Percentiles rank a stretch among this genome's conserved stretches.
Conservation (phyloP, 371 early-diverging fungal genomes). For the Mucor irregularis region DNA sequence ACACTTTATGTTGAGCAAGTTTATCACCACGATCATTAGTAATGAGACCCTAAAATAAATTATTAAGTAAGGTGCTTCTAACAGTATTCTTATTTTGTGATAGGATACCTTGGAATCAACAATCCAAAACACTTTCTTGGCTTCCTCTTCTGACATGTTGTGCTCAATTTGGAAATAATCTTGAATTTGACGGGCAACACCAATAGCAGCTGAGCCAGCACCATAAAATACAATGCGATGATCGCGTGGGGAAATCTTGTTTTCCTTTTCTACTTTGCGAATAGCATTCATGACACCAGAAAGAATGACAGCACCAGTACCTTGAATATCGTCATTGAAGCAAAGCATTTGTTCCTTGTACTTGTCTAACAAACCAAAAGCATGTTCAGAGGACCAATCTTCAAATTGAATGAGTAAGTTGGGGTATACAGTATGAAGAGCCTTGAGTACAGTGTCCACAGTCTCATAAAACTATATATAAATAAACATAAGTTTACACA, state of each 20-base stretch:
- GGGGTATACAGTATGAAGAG: conserved; percentile 73
- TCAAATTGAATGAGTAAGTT: conserved; percentile 89
- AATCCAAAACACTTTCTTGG: conserved; percentile 82
- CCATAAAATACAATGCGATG: conserved; percentile 90
- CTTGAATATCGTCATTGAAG: conserved; percentile 78
- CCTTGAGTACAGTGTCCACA: conserved; percentile 77
- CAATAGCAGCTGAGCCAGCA: conserved; percentile 90
- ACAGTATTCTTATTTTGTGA: neutral
- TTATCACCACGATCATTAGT: conserved; percentile 85
- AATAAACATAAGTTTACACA: neutral
- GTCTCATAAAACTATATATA: conserved; percentile 65
- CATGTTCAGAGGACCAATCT: conserved; percentile 90
- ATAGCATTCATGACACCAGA: conserved; percentile 92
- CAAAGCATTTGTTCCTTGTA: conserved; percentile 68
- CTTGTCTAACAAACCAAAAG: conserved; percentile 70
- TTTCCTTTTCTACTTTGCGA: conserved; percentile 46
- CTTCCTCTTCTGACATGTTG: conserved; percentile 71
- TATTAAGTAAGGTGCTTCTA: no score
- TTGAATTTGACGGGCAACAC: conserved; percentile 85
- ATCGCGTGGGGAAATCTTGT: conserved; percentile 62
- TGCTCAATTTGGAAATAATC: conserved; percentile 74
- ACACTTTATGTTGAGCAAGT: conserved; percentile 81
- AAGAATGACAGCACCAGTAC: conserved; percentile 90
- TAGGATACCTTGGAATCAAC: conserved; percentile 68
- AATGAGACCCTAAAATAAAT: conserved; percentile 66